Evolutionary conservation across 169 alveolate genomes (phyloP).

Genomic region (Plasmodium gaboni): DNA sequence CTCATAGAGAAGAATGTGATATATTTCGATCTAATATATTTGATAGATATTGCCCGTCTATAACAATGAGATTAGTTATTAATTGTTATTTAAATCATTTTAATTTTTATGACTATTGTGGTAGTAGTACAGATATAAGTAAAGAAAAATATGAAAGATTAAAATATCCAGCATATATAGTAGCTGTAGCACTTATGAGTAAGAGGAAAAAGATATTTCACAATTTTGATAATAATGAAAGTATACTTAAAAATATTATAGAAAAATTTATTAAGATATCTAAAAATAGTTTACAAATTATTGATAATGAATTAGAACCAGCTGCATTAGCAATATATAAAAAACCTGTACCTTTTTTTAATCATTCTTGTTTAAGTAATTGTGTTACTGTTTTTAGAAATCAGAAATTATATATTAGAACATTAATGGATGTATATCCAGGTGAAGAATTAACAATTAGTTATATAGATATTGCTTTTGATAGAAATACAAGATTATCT

Average conservation of each 20-base stretch:
- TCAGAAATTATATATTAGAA: conserved; percentile 39
- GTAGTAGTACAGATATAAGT: conserved; percentile 28
- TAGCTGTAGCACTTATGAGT: conserved; percentile 67
- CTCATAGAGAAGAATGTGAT: conserved; percentile 74
- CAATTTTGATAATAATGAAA: conserved; percentile 64
- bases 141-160: conserved; percentile 68
- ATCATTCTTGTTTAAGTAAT: conserved; percentile 73
- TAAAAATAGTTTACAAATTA: conserved; percentile 54
- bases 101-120: conserved; percentile 70
- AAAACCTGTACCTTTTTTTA: conserved; percentile 61
- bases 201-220: conserved; percentile 39
- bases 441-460: conserved; percentile 71
- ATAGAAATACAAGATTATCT: conserved; percentile 36
- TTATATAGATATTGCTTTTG: conserved; percentile 59
- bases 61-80: conserved; percentile 63
- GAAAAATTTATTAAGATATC: conserved; percentile 65
- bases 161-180: conserved; percentile 71
- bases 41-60: conserved; percentile 66
- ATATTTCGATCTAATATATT: conserved; percentile 42
- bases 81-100: conserved; percentile 52
- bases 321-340: conserved; percentile 52
- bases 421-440: conserved; percentile 67
- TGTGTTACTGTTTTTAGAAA: conserved; percentile 65
- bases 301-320: conserved; percentile 72
- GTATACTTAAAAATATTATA: conserved; percentile 47